These are phyloP conservation scores for Micractinium conductrix DNA, from an alignment of 139 green algal species.

Conservation along the genomic window DNA sequence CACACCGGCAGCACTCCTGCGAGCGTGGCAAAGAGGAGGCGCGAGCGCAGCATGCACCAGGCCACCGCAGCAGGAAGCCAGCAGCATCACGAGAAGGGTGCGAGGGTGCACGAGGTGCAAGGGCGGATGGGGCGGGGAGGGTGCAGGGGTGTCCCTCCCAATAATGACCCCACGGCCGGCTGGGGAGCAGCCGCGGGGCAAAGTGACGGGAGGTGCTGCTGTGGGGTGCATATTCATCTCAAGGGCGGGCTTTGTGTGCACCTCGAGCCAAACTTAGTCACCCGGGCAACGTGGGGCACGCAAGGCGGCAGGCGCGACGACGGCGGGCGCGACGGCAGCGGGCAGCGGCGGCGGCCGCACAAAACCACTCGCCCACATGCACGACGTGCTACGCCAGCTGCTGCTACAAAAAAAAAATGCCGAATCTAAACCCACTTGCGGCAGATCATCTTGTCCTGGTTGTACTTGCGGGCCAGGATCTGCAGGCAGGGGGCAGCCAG, in stretches of 20 bases:
- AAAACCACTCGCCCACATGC: too few species aligned
- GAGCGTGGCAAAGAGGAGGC: too few species aligned
- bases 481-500: too few species aligned
- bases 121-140: too few species aligned
- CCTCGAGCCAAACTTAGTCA: slow-evolving; percentile 51
- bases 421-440: slow-evolving; percentile 84
- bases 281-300: background rate
- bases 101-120: background rate
- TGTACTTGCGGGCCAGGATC: slow-evolving; percentile 98
- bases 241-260: slow-evolving; percentile 5
- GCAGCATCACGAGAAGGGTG: background rate
- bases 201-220: slow-evolving; percentile 53
- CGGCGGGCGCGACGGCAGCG: too few species aligned
- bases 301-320: background rate
- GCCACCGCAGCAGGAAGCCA: background rate
- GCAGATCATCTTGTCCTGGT: slow-evolving; percentile 99
- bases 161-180: slow-evolving; percentile 33
- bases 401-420: background rate
- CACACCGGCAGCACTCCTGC: too few species aligned
- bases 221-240: slow-evolving; percentile 60
- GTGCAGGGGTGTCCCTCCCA: slow-evolving; percentile 20
- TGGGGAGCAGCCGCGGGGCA: slow-evolving; percentile 24
- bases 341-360: too few species aligned
- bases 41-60: background rate
- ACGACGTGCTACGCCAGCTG: background rate